Evolutionary conservation across 2,329 filamentous ascomycete genomes (phyloP), one percentile per base, ranked within the genome.

Genomic region (Botryotinia calthae): DNA sequence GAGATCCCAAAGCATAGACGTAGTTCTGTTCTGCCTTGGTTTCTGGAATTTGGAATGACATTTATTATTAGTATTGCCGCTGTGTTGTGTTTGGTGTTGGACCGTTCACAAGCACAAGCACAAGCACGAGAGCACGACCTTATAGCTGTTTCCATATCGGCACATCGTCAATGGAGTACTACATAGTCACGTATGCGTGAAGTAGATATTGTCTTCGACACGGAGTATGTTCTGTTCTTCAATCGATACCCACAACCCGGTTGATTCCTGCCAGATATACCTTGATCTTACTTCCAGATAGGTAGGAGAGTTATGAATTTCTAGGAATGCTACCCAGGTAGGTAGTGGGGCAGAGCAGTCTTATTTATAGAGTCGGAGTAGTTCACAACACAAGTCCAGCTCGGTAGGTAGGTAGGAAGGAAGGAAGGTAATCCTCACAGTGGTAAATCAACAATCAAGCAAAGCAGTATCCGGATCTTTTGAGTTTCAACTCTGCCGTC

Each of bases 101-200:
- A 51, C 44, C 63, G 44, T 66, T 28, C 63, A 63, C 56, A 9
- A 34, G 56, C 28, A 34, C 58, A 58, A 58, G n/a, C 63, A 63
- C 59, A n/a, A 42, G 59, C 37, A 42, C 58, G 34, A 58, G n/a
- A 20, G 28, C n/a, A 31, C 28, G 34, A 34, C 56, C 16, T 34
- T 9, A 16, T 22, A 61, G 28, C 31, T n/a, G 37, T n/a, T 62
- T 62, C 59, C 25, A 62, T 42, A 62, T 28, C 59, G 16, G 51
- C 18, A 28, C n/a, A 56, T 56, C 51, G 16, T 31, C 51, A 18
- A 28, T 56, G 6, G 51, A 28, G 51, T 4, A 18, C 51, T 56
- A 9, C n/a, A 56, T 20, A 42, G 59, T 40, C 48, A 40, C 28
- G 37, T 10, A 20, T n/a, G 59, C 59, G 42, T 42, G 59, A 42